phyloP scores from a whole-genome alignment of 2,329 filamentous ascomycete genomes.

The Calonectria crousiana region DNA sequence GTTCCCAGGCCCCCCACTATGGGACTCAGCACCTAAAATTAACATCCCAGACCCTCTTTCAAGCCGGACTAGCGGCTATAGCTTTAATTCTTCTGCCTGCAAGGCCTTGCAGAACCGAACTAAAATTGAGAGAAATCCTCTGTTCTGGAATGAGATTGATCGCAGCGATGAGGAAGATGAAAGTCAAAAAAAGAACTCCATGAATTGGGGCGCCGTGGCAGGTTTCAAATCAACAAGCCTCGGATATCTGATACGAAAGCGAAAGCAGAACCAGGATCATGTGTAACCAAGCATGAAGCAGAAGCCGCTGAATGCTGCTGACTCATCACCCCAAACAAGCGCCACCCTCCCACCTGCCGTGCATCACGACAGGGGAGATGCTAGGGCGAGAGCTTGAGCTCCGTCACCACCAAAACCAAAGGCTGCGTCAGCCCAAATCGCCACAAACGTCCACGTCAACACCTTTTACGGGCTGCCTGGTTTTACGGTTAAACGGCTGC shows the following conservation, averaged over 20 bases:
- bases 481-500: slow-evolving; percentile 7
- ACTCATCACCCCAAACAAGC: slow-evolving; percentile 27
- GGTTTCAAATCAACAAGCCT: not conserved
- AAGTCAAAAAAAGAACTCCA: not conserved
- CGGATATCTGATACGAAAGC: not conserved
- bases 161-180: not conserved
- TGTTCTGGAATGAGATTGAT: not conserved
- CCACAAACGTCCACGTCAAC: slow-evolving; percentile 33
- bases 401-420: slow-evolving; percentile 23
- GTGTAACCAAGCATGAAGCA: not conserved
- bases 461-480: slow-evolving; percentile 26
- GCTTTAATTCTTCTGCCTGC: not conserved
- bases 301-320: slow-evolving; percentile 12
- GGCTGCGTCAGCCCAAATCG: slow-evolving; percentile 41
- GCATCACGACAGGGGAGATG: slow-evolving; percentile 18
- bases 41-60: not conserved
- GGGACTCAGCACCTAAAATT: slow-evolving; percentile 11
- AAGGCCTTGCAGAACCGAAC: not conserved
- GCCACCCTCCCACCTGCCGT: not conserved
- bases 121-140: not conserved
- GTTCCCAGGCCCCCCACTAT: not conserved
- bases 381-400: slow-evolving; percentile 24
- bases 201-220: not conserved
- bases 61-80: not conserved
- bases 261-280: not conserved